Conservation (phyloP, 257 asterid species). For the Salvia splendens region DNA sequence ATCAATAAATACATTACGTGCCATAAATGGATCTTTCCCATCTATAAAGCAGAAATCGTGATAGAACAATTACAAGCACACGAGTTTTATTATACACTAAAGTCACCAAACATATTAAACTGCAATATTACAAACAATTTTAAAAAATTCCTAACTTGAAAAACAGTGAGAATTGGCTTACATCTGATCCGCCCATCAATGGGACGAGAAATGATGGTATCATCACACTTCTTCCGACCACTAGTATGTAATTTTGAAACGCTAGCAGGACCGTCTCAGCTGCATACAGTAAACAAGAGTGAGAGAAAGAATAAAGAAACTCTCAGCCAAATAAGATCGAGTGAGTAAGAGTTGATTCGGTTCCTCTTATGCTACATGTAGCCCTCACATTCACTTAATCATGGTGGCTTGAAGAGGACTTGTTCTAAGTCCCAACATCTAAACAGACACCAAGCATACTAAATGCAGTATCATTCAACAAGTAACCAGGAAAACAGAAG, state of each 20-base stretch:
- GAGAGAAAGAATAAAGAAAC: slow-evolving; percentile 3
- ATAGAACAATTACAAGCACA: too few species aligned
- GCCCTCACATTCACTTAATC: not conserved
- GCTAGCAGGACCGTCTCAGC: slow-evolving; percentile 80
- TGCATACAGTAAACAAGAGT: slow-evolving; percentile 41
- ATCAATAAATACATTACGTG: too few species aligned
- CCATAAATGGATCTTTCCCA: too few species aligned
- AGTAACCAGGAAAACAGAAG: slow-evolving; percentile 2
- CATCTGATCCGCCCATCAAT: slow-evolving; percentile 90
- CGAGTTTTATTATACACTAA: too few species aligned
- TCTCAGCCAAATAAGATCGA: slow-evolving; percentile 21
- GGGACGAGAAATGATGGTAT: slow-evolving; percentile 81
- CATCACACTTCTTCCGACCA: slow-evolving; percentile 86
- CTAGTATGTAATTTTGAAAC: slow-evolving; percentile 78
- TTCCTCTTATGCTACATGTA: slow-evolving; percentile 9
- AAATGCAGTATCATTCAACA: not conserved
- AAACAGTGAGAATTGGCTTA: slow-evolving; percentile 40
- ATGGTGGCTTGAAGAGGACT: not conserved
- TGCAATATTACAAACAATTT: too few species aligned
- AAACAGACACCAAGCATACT: too few species aligned
- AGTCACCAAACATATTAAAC: not conserved
- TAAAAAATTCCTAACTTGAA: not conserved
- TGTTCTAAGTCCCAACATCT: too few species aligned
- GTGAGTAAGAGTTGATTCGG: not conserved
- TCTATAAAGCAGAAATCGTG: too few species aligned